Evolutionary conservation across 768 basidiomycete genomes (phyloP), one percentile per base, ranked within the genome.

Genomic region (Wakefieldia striispora): DNA sequence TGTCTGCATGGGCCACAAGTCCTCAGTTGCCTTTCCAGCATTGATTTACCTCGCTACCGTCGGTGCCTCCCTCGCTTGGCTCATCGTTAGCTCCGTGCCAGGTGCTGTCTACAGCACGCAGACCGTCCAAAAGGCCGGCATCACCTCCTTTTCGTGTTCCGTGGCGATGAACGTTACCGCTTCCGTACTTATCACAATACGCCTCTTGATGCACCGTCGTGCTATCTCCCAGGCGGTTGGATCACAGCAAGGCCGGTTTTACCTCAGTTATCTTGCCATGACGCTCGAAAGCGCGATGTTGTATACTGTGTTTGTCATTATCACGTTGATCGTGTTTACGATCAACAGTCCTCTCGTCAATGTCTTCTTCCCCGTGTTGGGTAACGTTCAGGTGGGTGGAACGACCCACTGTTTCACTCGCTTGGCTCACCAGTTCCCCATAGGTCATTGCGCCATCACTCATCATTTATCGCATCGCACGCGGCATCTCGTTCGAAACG

Each of bases 251-350:
- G 61, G 56, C 2, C 16, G 43, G 17, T 61, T 63, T 17, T 62
- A 64, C 31, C 38, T 63, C 33, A 26, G 49, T 2, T 63, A 58
- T n/a, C 58, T 64, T 59, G 49, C 59, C 1, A 58, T 63, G 62
- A 58, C 59, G 19, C 56, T 63, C 38, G 61, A 63, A 47, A 62
- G 61, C 47, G 61, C 61, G 0, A 0, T 47, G 40, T 26, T 63
- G 27, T 63, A 63, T 20, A 55, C 61, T 0, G 26, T 24, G 17
- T 55, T 54, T 6, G 51, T 16, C 13, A 29, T 61, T 20, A 11
- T 56, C 2, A 50, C 53, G 1, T 10, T 64, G 35, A 26, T 51
- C 1, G 49, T 52, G 12, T 62, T 64, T 13, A 16, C 31, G 39
- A 7, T 43, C 17, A 61, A 63, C 34, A 62, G 59, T 14, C 61